A percentile compares a stretch with the other conserved stretches of the same genome.
These are phyloP conservation scores for Fusarium sp. DNA, from an alignment of 2,329 filamentous ascomycete genomes.

Conservation along the genomic window DNA sequence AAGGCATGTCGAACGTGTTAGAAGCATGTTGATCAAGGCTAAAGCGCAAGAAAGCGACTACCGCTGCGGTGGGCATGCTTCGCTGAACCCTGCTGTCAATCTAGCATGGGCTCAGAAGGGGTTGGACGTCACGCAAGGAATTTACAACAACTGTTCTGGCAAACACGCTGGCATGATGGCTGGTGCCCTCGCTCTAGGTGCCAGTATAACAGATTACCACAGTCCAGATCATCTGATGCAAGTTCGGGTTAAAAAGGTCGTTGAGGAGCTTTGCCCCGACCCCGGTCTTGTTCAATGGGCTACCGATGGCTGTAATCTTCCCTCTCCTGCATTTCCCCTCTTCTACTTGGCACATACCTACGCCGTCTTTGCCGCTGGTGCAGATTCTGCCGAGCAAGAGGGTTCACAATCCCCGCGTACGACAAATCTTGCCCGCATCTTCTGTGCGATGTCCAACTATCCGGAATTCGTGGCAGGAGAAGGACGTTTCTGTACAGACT, in stretches of 20 bases:
- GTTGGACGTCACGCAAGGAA: rapidly evolving
- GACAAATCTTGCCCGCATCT: background rate
- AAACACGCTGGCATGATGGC: background rate
- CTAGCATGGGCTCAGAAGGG: background rate
- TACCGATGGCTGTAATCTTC: background rate
- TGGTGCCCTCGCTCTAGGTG: background rate
- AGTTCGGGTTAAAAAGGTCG: background rate
- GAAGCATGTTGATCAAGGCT: background rate
- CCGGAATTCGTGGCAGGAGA: background rate
- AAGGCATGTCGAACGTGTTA: background rate
- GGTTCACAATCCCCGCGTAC: background rate
- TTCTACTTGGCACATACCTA: background rate
- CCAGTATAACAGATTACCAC: background rate
- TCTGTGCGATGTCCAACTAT: background rate
- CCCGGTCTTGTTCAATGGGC: background rate
- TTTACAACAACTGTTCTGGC: background rate
- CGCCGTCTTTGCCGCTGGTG: background rate
- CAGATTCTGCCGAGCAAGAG: background rate
- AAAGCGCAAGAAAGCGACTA: background rate
- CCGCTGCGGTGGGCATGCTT: background rate
- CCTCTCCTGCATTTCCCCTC: background rate
- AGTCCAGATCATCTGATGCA: background rate
- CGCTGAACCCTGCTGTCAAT: background rate
- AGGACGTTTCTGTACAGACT: background rate
- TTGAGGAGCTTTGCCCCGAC: background rate